Conservation (phyloP, 495 filamentous ascomycete species). For the Trichoderma orchidacearum region DNA sequence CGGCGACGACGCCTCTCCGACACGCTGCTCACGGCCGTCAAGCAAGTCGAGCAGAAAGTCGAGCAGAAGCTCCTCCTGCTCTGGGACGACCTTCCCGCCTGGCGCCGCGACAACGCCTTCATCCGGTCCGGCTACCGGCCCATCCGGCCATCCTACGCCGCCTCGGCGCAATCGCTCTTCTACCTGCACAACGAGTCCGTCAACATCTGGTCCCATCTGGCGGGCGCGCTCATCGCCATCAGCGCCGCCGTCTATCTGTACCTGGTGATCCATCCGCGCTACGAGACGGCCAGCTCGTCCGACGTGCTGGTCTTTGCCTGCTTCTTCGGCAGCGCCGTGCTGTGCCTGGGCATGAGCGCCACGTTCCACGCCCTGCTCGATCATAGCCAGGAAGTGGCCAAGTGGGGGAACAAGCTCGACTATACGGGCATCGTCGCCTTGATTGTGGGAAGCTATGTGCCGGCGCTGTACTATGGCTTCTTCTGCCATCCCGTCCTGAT, state of each 20-base stretch:
- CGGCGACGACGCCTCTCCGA: not conserved
- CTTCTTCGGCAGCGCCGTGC: slow-evolving; percentile 63
- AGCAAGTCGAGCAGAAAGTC: slow-evolving; percentile 12
- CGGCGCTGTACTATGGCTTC: slow-evolving; percentile 79
- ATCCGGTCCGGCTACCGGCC: slow-evolving; percentile 61
- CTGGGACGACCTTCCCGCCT: slow-evolving; percentile 19
- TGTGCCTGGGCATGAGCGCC: slow-evolving; percentile 76
- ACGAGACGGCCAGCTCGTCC: slow-evolving; percentile 43
- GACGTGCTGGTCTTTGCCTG: slow-evolving; percentile 62
- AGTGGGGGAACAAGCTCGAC: slow-evolving; percentile 52
- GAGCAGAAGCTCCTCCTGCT: slow-evolving; percentile 11
- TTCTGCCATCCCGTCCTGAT: slow-evolving; percentile 49
- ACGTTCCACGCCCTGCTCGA: slow-evolving; percentile 41
- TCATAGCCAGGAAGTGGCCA: slow-evolving; percentile 25
- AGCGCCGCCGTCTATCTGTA: slow-evolving; percentile 16
- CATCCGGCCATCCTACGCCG: slow-evolving; percentile 46
- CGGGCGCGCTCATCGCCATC: slow-evolving; percentile 18
- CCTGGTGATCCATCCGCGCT: slow-evolving; percentile 45
- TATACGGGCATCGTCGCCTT: slow-evolving; percentile 84
- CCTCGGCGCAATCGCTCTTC: slow-evolving; percentile 47
- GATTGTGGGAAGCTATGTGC: slow-evolving; percentile 79
- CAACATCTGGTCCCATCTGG: slow-evolving; percentile 31
- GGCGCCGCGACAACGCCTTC: slow-evolving; percentile 46
- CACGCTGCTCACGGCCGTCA: slow-evolving; percentile 2
- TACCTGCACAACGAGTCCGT: slow-evolving; percentile 35